Percentiles rank a stretch among this genome's conserved stretches.
These are phyloP conservation scores for Sclerotinia borealis DNA, from an alignment of 2,329 filamentous ascomycete species.

Conservation along the genomic window DNA sequence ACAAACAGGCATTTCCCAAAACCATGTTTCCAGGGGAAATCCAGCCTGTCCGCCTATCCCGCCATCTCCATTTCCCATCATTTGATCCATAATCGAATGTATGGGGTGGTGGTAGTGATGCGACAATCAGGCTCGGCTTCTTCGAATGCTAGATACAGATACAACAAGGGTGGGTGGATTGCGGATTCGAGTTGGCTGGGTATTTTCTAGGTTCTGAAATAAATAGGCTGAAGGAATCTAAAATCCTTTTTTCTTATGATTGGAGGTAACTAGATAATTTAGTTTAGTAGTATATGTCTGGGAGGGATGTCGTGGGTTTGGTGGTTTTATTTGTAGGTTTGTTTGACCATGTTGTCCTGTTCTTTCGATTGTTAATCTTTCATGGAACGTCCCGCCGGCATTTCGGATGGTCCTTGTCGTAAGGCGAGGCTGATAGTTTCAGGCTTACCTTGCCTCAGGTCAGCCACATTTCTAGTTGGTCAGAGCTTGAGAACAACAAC, in stretches of 20 bases:
- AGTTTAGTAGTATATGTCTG: background rate
- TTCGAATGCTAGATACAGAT: background rate
- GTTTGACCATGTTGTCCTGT: conserved; percentile 11
- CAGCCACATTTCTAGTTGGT: background rate
- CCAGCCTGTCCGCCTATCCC: conserved; percentile 47
- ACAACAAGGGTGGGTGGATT: background rate
- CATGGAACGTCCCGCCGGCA: background rate
- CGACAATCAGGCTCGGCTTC: background rate
- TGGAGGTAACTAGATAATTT: background rate
- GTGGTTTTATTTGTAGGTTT: background rate
- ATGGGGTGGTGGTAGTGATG: background rate
- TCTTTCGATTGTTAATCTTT: background rate
- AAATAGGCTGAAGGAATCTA: too few species aligned
- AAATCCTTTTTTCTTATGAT: background rate
- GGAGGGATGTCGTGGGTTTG: background rate
- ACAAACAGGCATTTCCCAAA: conserved; percentile 96
- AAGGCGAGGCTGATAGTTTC: background rate
- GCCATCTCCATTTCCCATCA: conserved; percentile 32
- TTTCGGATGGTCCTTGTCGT: background rate
- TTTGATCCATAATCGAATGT: conserved; percentile 29
- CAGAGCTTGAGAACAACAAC: background rate
- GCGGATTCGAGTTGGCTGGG: background rate
- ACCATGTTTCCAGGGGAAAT: conserved; percentile 92
- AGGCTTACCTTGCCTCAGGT: background rate
- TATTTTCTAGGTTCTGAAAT: background rate